Conservation (phyloP, 306 rosid species). For the Aeschynomene evenia region DNA sequence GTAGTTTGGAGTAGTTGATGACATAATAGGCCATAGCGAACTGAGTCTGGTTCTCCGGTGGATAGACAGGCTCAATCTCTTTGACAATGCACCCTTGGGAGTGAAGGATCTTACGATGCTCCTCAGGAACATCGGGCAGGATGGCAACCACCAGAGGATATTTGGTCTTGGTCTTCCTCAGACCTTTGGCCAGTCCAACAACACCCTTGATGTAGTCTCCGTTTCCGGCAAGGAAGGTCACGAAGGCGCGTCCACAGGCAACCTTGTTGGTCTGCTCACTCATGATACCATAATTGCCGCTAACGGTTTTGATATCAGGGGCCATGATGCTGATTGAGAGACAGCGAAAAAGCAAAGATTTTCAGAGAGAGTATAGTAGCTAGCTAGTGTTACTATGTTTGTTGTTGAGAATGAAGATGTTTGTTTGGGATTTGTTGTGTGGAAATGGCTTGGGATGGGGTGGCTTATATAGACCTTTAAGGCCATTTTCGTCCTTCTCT, state of each 20-base stretch:
- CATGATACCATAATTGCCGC: not conserved
- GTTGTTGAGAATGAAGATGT: not conserved
- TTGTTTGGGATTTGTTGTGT: constrained; percentile 18
- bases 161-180: constrained; percentile 55
- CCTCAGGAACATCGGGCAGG: constrained; percentile 72
- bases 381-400: no score
- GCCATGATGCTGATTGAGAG: constrained; percentile 40
- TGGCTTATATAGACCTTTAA: constrained; percentile 43
- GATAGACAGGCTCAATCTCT: constrained; percentile 66
- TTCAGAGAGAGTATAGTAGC: not conserved
- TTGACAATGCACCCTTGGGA: constrained; percentile 69
- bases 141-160: constrained; percentile 81
- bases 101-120: constrained; percentile 55
- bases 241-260: constrained; percentile 50
- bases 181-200: constrained; percentile 83
- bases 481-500: not conserved
- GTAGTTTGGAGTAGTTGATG: constrained; percentile 86
- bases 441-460: not conserved
- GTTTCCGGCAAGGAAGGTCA: constrained; percentile 76
- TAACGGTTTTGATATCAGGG: constrained; percentile 37
- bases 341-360: no score
- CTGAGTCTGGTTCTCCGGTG: constrained; percentile 70
- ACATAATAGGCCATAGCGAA: constrained; percentile 83
- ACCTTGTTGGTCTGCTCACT: not conserved
- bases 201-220: constrained; percentile 81